Percentiles rank a stretch among this genome's conserved stretches.
These are phyloP conservation scores for Botrytis fragariae DNA, from an alignment of 2,329 filamentous ascomycete genomes.

Conservation along the genomic window DNA sequence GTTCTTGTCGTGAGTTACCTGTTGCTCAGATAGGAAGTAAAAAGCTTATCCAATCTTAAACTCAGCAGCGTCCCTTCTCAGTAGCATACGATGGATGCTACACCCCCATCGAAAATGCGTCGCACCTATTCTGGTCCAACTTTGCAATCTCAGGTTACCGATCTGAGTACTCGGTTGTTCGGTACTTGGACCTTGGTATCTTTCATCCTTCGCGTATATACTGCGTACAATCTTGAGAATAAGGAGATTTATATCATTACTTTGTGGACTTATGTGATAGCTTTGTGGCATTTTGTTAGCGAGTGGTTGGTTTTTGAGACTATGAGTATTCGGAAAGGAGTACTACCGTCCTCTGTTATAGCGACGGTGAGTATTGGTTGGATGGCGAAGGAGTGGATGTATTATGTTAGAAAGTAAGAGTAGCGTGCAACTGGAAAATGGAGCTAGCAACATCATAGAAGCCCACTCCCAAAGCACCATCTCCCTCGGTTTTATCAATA, in stretches of 20 bases:
- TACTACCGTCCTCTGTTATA: neutral
- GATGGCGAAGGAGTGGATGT: neutral
- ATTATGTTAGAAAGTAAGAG: neutral
- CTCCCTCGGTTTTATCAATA: neutral
- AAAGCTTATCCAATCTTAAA: neutral
- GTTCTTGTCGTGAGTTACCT: neutral
- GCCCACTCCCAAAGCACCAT: neutral
- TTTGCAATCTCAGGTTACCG: neutral
- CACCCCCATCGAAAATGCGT: neutral
- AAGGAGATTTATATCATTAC: conserved; percentile 57
- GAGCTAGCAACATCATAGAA: too few relatives aligned
- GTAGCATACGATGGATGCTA: neutral
- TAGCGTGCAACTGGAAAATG: neutral
- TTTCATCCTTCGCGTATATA: conserved; percentile 58
- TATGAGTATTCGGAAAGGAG: neutral
- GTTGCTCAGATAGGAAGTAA: too few relatives aligned
- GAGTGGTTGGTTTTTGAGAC: conserved; percentile 10
- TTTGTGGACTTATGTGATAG: conserved; percentile 60
- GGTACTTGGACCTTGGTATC: conserved; percentile 67
- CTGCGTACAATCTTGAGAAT: conserved; percentile 61
- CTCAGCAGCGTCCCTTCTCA: neutral
- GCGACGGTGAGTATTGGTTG: neutral
- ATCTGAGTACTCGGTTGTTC: conserved; percentile 73
- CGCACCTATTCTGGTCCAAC: neutral
- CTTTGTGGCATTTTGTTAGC: conserved; percentile 43